These are phyloP conservation scores for Silene vulgaris DNA, from an alignment of 179 eudicot species.

Conservation along the genomic window DNA sequence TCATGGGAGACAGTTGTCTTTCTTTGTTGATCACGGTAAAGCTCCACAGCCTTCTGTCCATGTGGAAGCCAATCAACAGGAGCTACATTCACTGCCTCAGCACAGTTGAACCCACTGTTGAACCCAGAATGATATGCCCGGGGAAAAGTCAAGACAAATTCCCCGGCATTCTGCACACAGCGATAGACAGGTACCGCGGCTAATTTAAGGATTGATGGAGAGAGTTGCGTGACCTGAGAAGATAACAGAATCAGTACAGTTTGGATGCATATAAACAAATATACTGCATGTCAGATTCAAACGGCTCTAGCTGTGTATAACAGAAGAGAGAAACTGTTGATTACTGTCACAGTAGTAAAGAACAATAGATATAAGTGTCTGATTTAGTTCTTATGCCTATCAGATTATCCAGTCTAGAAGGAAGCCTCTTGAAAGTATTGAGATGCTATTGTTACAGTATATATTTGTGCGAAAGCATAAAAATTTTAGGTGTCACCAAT, in stretches of 20 bases:
- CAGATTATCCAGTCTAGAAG: neutral
- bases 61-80: constrained; percentile 98
- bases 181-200: constrained; percentile 92
- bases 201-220: constrained; percentile 71
- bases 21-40: constrained; percentile 78
- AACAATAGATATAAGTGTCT: neutral
- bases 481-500: neutral
- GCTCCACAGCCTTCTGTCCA: constrained; percentile 94
- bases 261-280: neutral
- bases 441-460: neutral
- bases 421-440: neutral
- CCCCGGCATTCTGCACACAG: constrained; percentile 83
- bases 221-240: constrained; percentile 84
- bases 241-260: constrained; percentile 15
- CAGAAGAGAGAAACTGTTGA: neutral
- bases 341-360: neutral
- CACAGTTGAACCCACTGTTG: constrained; percentile 95
- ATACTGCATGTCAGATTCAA: neutral
- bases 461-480: neutral
- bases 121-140: constrained; percentile 98
- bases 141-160: constrained; percentile 91
- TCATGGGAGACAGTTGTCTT: constrained; percentile 94
- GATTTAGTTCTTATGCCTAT: neutral
- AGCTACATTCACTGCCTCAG: constrained; percentile 98
- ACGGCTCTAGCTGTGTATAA: neutral